Base-by-base conservation (phyloP, 371 early-diverging fungal species). In the Syncephalis fuscata region DNA sequence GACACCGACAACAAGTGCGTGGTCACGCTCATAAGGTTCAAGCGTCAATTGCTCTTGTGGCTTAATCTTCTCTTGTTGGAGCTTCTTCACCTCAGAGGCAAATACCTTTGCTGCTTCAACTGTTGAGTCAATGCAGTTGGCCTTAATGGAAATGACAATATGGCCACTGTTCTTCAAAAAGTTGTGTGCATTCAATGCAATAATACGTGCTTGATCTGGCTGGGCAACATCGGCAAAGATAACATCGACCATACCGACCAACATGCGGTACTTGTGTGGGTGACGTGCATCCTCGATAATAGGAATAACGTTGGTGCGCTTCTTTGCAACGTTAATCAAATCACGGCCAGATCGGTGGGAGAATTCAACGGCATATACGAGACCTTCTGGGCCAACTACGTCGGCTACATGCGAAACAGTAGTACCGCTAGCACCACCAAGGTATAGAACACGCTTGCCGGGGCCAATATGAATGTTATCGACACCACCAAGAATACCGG, bases 221-320 rank as follows among this genome's bases (percentile, higher is more conserved):
- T 99, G 99, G 26, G 99, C 99, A 58, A 99, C 99, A 80, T 99
- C 99, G 42, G 99, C 98, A 71, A 99, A 99, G 54, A 99, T 86
- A 24, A 90, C 89, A 75, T 99, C 99, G 26, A 99, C 99, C 91
- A 99, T 97, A 40, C 91, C 90, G 43, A 99, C 93, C 46, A 99
- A 77, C 99, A 99, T 98, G 73, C 99, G 91, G 77, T 99, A 99
- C 73, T 96, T 98, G 73, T 94, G 88, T 49, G 99, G 99, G 66
- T 96, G 91, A 64, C 99, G 91, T 41, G 99, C 99, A 74, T 99
- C 99, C 73, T 99, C 99, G 61, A 99, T 91, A 53, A 99, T 99
- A 51, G 99, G 99, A 56, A 99, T 92, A 49, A 99, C 95, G 71
- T 99, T 99, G 57, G 94, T 93, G 61, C 99, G 88, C 81, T 99